Evolutionary conservation across 148 eudicot genomes (phyloP).

Genomic region (Heliosperma pusillum): DNA sequence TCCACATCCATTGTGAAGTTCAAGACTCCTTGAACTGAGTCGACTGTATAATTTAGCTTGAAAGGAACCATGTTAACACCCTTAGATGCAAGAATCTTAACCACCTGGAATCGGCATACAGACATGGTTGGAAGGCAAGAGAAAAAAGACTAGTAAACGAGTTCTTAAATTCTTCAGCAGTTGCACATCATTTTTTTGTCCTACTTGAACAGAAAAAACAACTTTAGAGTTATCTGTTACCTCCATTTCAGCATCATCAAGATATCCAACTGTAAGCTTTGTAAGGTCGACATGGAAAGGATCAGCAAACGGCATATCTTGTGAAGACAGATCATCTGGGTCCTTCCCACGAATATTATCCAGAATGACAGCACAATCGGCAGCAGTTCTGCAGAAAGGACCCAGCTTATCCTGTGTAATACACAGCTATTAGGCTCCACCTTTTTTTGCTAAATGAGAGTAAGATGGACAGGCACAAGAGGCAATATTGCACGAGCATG

Average conservation of each 20-base stretch:
- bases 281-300: constrained; percentile 77
- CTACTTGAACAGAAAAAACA: background rate
- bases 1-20: constrained; percentile 93
- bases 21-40: constrained; percentile 75
- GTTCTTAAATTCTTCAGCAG: background rate
- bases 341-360: constrained; percentile 76
- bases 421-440: background rate
- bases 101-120: constrained; percentile 49
- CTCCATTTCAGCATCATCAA: constrained; percentile 87
- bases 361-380: constrained; percentile 67
- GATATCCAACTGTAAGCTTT: constrained; percentile 79
- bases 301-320: constrained; percentile 55
- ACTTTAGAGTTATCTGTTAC: constrained; percentile 23
- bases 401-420: constrained; percentile 82
- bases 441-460: background rate
- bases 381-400: constrained; percentile 87
- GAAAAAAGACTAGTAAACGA: background rate
- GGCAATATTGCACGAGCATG: background rate
- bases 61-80: constrained; percentile 90
- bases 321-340: constrained; percentile 77
- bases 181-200: background rate
- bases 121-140: background rate
- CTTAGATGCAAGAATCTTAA: constrained; percentile 61
- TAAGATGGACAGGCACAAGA: background rate
- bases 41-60: constrained; percentile 71